Percentiles rank a stretch among this genome's conserved stretches.
Conservation (phyloP, 1,139 yeast species). For the Scheffersomyces lignicola region DNA sequence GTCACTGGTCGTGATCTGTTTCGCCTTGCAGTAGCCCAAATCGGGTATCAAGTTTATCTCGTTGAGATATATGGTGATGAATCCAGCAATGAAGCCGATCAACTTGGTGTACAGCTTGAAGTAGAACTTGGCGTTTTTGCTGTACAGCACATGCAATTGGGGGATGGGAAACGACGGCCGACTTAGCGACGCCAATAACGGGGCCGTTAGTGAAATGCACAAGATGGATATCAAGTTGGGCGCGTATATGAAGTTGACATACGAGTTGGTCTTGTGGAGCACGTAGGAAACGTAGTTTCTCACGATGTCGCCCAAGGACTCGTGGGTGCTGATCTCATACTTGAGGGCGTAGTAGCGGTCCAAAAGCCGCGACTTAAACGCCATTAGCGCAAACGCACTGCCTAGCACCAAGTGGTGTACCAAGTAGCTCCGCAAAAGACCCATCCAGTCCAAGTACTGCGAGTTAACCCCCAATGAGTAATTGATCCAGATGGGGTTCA, state of each 20-base stretch:
- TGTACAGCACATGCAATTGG: constrained; percentile 13
- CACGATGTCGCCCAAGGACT: constrained; percentile 13
- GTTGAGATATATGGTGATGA: constrained; percentile 28
- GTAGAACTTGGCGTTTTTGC: constrained; percentile 23
- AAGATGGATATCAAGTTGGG: constrained; percentile 40
- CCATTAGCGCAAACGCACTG: constrained; percentile 19
- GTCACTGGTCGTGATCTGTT: constrained; percentile 10
- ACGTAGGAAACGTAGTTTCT: constrained; percentile 21
- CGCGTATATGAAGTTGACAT: constrained; percentile 35
- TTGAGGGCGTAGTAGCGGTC: constrained; percentile 31
- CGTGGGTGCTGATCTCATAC: constrained; percentile 17
- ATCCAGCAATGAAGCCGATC: constrained; percentile 38
- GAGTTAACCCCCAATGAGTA: constrained; percentile 30
- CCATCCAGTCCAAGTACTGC: constrained; percentile 30
- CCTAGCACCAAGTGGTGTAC: constrained; percentile 26
- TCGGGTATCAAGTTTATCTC: constrained; percentile 27
- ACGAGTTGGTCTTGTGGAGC: constrained; percentile 31
- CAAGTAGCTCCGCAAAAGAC: constrained; percentile 27
- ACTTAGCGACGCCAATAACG: constrained; percentile 22
- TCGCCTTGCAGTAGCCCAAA: constrained; percentile 18
- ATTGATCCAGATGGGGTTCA: constrained; percentile 48
- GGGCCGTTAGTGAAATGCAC: constrained; percentile 36
- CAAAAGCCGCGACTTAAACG: constrained; percentile 25
- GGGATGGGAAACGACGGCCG: constrained; percentile 10
- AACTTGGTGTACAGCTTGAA: constrained; percentile 36